Percentiles rank a stretch among this genome's conserved stretches.
Evolutionary conservation across 2,329 filamentous ascomycete species (phyloP).

Genomic region (Ophiostoma sp.): DNA sequence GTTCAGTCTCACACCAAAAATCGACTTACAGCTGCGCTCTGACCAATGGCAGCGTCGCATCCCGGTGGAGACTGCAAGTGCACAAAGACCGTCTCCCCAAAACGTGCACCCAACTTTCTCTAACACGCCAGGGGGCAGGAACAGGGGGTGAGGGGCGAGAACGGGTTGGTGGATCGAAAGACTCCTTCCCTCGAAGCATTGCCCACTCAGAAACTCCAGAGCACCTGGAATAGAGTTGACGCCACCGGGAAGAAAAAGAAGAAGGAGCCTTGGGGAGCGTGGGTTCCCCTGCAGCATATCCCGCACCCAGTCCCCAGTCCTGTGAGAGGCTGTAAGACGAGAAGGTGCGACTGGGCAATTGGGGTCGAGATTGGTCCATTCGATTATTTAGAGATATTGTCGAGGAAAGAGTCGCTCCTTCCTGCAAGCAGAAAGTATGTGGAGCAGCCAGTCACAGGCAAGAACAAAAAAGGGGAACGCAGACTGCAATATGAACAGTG

Average conservation of each 20-base stretch:
- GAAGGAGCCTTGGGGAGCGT: not conserved
- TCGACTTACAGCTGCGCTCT: slow-evolving; percentile 2
- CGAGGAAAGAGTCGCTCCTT: not conserved
- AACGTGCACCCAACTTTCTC: slow-evolving; percentile 9
- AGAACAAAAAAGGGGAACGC: not conserved
- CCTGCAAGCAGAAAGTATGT: not conserved
- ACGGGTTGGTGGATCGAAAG: too few species aligned
- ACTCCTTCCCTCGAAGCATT: not conserved
- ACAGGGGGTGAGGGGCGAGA: slow-evolving; percentile 8
- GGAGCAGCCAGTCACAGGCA: not conserved
- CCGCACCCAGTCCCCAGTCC: not conserved
- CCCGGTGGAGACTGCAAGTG: not conserved
- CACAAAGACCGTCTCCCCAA: not conserved
- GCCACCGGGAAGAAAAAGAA: not conserved
- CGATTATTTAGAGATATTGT: not conserved
- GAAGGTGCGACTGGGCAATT: not conserved
- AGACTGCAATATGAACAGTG: not conserved
- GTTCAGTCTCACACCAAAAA: slow-evolving; percentile 2
- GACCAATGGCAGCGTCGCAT: slow-evolving; percentile 10
- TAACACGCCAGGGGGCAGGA: slow-evolving; percentile 14
- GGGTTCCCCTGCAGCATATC: not conserved
- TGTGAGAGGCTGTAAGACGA: not conserved
- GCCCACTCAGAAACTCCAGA: not conserved
- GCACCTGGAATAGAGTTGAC: not conserved
- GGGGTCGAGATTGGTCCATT: not conserved